Evolutionary conservation across 257 asterid species (phyloP).

Genomic region (Prunella vulgaris): DNA sequence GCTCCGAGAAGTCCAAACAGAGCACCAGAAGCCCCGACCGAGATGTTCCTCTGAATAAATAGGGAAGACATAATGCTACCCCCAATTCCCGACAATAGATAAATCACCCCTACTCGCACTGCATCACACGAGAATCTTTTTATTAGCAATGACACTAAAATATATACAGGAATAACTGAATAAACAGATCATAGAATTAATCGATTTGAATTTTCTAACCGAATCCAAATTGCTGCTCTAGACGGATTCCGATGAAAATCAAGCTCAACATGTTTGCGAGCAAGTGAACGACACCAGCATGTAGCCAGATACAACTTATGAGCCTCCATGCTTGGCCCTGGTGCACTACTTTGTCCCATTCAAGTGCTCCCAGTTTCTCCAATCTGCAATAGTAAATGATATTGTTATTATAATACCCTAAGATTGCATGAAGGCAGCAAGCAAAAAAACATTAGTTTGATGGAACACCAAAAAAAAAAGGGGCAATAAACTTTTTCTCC

Average conservation of each 20-base stretch:
- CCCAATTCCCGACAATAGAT: slow-evolving; percentile 81
- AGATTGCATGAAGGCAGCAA: slow-evolving; percentile 4
- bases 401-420: background rate
- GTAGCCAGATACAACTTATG: slow-evolving; percentile 84
- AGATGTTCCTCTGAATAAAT: slow-evolving; percentile 71
- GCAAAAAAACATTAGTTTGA: background rate
- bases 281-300: slow-evolving; percentile 89
- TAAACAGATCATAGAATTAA: background rate
- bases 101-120: slow-evolving; percentile 81
- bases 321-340: slow-evolving; percentile 83
- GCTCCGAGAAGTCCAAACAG: slow-evolving; percentile 99
- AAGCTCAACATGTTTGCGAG: slow-evolving; percentile 93
- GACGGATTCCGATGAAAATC: slow-evolving; percentile 84
- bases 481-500: background rate
- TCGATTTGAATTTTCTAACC: slow-evolving; percentile 32
- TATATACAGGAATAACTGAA: background rate
- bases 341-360: slow-evolving; percentile 72
- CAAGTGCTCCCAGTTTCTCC: slow-evolving; percentile 76
- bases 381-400: slow-evolving; percentile 43
- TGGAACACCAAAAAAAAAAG: background rate
- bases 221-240: slow-evolving; percentile 97
- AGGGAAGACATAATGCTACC: slow-evolving; percentile 80
- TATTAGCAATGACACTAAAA: background rate
- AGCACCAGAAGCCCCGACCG: slow-evolving; percentile 99
- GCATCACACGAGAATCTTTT: slow-evolving; percentile 26